A percentile compares a stretch with the other conserved stretches of the same genome.
These are phyloP conservation scores for Picea engelmannii DNA, from an alignment of 83 land plant genomes.

Conservation along the genomic window DNA sequence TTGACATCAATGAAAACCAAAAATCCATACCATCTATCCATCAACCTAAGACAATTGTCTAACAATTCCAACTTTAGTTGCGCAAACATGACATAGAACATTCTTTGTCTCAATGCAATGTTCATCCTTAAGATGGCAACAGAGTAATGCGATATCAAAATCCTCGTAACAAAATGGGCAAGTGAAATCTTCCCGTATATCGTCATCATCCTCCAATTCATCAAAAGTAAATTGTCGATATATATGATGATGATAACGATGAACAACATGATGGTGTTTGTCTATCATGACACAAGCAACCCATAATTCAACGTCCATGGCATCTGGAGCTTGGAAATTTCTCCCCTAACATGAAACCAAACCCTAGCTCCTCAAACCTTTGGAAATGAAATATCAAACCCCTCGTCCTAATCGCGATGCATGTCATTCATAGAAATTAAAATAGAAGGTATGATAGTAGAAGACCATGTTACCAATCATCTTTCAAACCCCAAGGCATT, in stretches of 20 bases:
- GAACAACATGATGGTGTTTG: neutral
- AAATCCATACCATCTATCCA: no score
- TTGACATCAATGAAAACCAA: no score
- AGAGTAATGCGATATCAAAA: no score
- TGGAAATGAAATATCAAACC: no score
- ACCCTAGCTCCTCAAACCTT: no score
- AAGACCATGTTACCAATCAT: neutral
- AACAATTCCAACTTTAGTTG: constrained; percentile 59
- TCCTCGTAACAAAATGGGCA: constrained; percentile 89
- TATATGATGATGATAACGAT: constrained; percentile 18
- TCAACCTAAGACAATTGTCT: no score
- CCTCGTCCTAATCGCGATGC: no score
- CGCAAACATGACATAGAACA: constrained; percentile 90
- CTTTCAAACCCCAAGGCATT: neutral
- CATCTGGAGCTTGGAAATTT: no score
- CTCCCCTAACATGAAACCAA: no score
- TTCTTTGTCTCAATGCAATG: constrained; percentile 71
- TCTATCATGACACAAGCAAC: no score
- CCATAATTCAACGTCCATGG: no score
- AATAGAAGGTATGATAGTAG: neutral
- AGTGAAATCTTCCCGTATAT: constrained; percentile 54
- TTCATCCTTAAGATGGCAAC: constrained; percentile 88
- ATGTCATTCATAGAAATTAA: no score
- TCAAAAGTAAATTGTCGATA: constrained; percentile 61
- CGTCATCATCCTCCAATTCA: constrained; percentile 75